A percentile compares a stretch with the other conserved stretches of the same genome.
phyloP scores from a whole-genome alignment of 2,329 filamentous ascomycete genomes.

The Apiospora kogelbergensis region DNA sequence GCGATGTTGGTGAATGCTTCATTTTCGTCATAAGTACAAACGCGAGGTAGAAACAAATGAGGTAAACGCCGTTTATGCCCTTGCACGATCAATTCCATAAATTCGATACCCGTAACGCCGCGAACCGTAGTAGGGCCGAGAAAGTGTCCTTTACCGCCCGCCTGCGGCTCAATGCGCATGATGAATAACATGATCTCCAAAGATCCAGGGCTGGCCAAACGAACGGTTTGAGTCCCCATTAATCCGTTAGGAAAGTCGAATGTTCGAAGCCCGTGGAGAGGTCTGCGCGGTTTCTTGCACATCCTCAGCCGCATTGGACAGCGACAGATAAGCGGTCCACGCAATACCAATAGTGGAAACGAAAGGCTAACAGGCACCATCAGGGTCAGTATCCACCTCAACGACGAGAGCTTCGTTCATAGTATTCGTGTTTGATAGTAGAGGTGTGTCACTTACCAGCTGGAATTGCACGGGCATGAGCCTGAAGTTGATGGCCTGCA shows the following conservation, averaged over 20 bases:
- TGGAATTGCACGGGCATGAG: slow-evolving; percentile 95
- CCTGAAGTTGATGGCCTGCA: slow-evolving; percentile 96
- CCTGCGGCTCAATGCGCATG: slow-evolving; percentile 2
- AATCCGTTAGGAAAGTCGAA: slow-evolving; percentile 30
- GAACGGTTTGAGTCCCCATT: background rate
- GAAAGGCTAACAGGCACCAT: slow-evolving; percentile 67
- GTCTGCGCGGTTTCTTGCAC: slow-evolving; percentile 34
- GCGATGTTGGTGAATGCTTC: background rate
- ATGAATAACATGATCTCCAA: background rate
- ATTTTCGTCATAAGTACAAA: slow-evolving; percentile 6
- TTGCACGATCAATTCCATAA: background rate
- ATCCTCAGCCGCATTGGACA: slow-evolving; percentile 85
- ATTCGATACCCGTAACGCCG: background rate
- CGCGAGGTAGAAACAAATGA: background rate
- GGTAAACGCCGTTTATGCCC: background rate
- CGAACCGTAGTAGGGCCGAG: slow-evolving; percentile 2
- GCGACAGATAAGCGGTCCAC: slow-evolving; percentile 94
- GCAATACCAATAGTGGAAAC: slow-evolving; percentile 94
- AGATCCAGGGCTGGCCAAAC: background rate
- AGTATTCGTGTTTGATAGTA: background rate
- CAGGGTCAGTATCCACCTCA: slow-evolving; percentile 13
- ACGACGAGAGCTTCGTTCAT: background rate
- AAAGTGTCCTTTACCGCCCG: slow-evolving; percentile 4
- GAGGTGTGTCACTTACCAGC: slow-evolving; percentile 64
- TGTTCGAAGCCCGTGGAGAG: slow-evolving; percentile 32